Evolutionary conservation across 2,329 filamentous ascomycete species (phyloP).

Genomic region (Calonectria multiphialidica): DNA sequence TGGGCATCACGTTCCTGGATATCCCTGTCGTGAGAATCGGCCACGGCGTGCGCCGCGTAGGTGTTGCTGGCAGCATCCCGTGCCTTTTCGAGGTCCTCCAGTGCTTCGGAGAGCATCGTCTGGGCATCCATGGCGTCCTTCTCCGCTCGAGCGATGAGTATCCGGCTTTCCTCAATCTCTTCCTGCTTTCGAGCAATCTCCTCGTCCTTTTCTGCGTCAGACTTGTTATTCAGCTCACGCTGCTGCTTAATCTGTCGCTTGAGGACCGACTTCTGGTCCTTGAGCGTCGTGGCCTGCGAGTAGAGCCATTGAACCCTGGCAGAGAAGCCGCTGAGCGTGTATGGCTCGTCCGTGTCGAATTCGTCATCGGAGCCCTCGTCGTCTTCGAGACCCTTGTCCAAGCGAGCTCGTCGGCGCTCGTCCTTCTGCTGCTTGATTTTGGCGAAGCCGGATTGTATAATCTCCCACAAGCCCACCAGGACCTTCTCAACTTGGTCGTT

Average conservation of each 20-base stretch:
- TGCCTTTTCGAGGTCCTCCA: slow-evolving; percentile 60
- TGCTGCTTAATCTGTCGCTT: slow-evolving; percentile 96
- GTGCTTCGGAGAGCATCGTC: slow-evolving; percentile 60
- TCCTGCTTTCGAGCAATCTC: slow-evolving; percentile 70
- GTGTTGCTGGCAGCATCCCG: slow-evolving; percentile 40
- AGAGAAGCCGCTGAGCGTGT: slow-evolving; percentile 82
- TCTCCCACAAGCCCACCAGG: slow-evolving; percentile 68
- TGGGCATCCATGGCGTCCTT: slow-evolving; percentile 55
- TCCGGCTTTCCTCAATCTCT: slow-evolving; percentile 62
- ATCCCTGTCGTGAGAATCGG: slow-evolving; percentile 52
- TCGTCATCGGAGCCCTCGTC: slow-evolving; percentile 73
- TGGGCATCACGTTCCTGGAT: slow-evolving; percentile 44
- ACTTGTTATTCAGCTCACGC: slow-evolving; percentile 90
- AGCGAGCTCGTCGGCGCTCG: slow-evolving; percentile 63
- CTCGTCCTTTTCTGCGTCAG: slow-evolving; percentile 77
- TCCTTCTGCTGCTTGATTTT: slow-evolving; percentile 67
- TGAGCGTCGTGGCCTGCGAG: slow-evolving; percentile 79
- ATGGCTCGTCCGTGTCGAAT: slow-evolving; percentile 69
- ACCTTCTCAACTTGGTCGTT: slow-evolving; percentile 68
- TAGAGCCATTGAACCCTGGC: slow-evolving; percentile 84
- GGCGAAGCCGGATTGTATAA: slow-evolving; percentile 63
- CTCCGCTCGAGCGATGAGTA: slow-evolving; percentile 52
- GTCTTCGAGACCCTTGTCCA: slow-evolving; percentile 68
- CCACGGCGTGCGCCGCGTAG: slow-evolving; percentile 39
- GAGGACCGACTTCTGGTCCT: slow-evolving; percentile 90